Percentiles rank a stretch among this genome's conserved stretches.
These are phyloP conservation scores for Conticribra weissflogii DNA, from an alignment of 108 stramenopile genomes.

Conservation along the genomic window DNA sequence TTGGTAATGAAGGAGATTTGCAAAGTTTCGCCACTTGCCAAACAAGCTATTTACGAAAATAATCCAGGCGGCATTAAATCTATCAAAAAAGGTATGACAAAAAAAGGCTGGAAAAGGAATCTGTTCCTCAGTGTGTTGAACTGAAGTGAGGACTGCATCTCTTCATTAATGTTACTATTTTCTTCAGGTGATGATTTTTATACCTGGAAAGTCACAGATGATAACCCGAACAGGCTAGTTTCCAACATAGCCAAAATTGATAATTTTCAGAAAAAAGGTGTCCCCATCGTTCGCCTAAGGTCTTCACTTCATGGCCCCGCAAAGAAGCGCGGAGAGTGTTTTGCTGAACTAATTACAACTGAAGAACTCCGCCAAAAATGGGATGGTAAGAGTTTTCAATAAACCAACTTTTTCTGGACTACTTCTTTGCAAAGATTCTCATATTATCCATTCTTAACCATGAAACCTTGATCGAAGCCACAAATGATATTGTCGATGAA, in stretches of 20 bases:
- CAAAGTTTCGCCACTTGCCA: slow-evolving; percentile 43
- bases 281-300: slow-evolving; percentile 40
- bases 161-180: not conserved
- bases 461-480: too few species aligned
- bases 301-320: slow-evolving; percentile 44
- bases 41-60: slow-evolving; percentile 31
- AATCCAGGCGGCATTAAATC: slow-evolving; percentile 24
- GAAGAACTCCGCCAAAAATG: slow-evolving; percentile 40
- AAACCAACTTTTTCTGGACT: too few species aligned
- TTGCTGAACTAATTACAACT: slow-evolving; percentile 30
- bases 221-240: slow-evolving; percentile 27
- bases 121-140: not conserved
- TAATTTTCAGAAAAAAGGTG: slow-evolving; percentile 39
- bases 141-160: not conserved
- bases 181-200: slow-evolving; percentile 24
- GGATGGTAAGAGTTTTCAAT: too few species aligned
- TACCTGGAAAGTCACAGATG: slow-evolving; percentile 46
- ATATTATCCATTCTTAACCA: too few species aligned
- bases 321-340: slow-evolving; percentile 25
- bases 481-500: slow-evolving; percentile 38
- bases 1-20: slow-evolving; percentile 16
- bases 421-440: too few species aligned
- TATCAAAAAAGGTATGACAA: slow-evolving; percentile 21
- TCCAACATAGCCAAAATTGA: slow-evolving; percentile 51
- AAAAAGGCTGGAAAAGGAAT: not conserved